phyloP scores from a whole-genome alignment of 768 basidiomycete genomes.

The Hypholoma fasciculare region DNA sequence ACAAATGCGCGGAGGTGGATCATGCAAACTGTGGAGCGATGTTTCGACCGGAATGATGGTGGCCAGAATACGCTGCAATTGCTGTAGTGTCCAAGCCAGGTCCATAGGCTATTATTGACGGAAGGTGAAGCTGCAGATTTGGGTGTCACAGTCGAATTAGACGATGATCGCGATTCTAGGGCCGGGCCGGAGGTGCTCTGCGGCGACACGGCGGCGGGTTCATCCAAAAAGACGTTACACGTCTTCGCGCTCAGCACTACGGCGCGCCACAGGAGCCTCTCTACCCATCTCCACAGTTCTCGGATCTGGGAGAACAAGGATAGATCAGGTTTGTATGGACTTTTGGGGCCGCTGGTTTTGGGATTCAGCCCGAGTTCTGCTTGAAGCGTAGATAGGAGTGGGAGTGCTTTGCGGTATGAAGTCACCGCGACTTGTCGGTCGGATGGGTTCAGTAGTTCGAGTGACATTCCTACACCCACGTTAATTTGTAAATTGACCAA shows the following conservation, averaged over 20 bases:
- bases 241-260: conserved; percentile 61
- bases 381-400: conserved; percentile 51
- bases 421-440: conserved; percentile 53
- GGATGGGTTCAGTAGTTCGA: conserved; percentile 57
- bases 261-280: conserved; percentile 81
- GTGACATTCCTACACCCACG: conserved; percentile 63
- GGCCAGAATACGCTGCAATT: conserved; percentile 74
- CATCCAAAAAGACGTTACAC: conserved; percentile 35
- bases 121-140: not conserved
- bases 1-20: conserved; percentile 77
- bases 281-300: conserved; percentile 87
- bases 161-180: conserved; percentile 1
- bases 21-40: conserved; percentile 68
- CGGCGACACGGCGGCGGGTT: conserved; percentile 13
- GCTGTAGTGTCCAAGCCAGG: conserved; percentile 61
- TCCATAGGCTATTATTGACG: conserved; percentile 49
- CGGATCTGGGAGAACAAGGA: conserved; percentile 66
- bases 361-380: conserved; percentile 41
- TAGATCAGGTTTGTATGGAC: conserved; percentile 36
- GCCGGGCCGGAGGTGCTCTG: not conserved
- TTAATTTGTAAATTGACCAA: not conserved
- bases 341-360: conserved; percentile 19
- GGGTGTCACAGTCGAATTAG: conserved; percentile 13
- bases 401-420: conserved; percentile 54
- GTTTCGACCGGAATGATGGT: conserved; percentile 70